phyloP scores from a whole-genome alignment of 83 land plant species.

The Thuja plicata region DNA sequence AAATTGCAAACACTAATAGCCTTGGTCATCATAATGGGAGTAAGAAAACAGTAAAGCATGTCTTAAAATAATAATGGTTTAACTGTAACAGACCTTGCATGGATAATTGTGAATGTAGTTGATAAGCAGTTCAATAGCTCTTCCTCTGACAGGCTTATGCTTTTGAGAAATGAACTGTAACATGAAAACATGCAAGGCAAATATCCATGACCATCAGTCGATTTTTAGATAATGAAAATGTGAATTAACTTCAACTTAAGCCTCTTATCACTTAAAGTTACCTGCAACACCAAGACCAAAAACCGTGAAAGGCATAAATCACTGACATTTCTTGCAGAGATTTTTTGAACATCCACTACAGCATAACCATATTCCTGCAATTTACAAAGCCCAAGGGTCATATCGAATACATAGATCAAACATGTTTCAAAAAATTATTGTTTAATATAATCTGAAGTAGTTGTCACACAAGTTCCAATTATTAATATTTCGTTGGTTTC shows the following conservation, averaged over 20 bases:
- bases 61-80: neutral
- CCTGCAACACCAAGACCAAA: constrained; percentile 71
- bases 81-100: constrained; percentile 50
- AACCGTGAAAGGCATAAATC: constrained; percentile 60
- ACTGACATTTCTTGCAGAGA: constrained; percentile 39
- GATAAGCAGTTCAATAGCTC: constrained; percentile 46
- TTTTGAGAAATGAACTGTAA: constrained; percentile 81
- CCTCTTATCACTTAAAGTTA: constrained; percentile 16
- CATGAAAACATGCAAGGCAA: constrained; percentile 1
- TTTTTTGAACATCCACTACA: constrained; percentile 49
- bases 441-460: neutral
- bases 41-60: neutral
- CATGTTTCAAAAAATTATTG: neutral
- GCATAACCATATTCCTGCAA: constrained; percentile 61
- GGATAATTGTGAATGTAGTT: constrained; percentile 56
- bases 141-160: constrained; percentile 78
- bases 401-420: neutral
- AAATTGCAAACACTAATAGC: neutral
- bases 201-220: neutral
- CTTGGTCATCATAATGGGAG: neutral
- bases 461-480: neutral
- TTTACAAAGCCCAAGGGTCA: neutral
- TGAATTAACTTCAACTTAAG: neutral
- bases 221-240: neutral
- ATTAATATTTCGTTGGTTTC: neutral